phyloP scores from a whole-genome alignment of 352 stramenopile species.

The Aphanomyces euteiches region DNA sequence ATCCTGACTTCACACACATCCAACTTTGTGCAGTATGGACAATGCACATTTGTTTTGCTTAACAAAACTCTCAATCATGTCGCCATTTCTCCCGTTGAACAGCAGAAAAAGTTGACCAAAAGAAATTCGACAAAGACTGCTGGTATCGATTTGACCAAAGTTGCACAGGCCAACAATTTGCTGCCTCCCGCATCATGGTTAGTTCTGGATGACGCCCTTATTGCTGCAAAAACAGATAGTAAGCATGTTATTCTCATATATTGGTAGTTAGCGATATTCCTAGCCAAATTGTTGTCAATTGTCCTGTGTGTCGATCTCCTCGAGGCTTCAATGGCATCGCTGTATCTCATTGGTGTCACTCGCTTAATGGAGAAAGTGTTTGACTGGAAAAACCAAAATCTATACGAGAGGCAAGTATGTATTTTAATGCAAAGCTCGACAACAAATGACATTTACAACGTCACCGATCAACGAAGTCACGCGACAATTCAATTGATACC shows the following conservation, averaged over 20 bases:
- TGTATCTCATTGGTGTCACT: conserved; percentile 34
- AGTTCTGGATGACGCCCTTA: conserved; percentile 18
- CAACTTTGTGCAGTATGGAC: conserved; percentile 18
- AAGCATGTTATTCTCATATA: background rate
- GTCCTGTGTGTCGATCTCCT: conserved; percentile 9
- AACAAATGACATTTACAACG: conserved; percentile 35
- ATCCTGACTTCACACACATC: conserved; percentile 10
- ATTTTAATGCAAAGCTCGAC: conserved; percentile 53
- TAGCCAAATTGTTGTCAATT: conserved; percentile 8
- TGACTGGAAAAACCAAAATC: conserved; percentile 52
- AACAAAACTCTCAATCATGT: conserved; percentile 13
- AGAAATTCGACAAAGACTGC: conserved; percentile 16
- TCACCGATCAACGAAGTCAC: conserved; percentile 62
- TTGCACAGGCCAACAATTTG: conserved; percentile 30
- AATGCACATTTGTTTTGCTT: conserved; percentile 13
- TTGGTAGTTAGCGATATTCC: background rate
- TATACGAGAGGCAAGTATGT: conserved; percentile 37
- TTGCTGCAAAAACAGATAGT: conserved; percentile 15
- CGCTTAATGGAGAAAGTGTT: conserved; percentile 63
- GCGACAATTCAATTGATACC: conserved; percentile 47
- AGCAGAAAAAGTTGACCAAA: background rate
- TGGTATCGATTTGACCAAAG: conserved; percentile 27
- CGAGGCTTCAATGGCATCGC: conserved; percentile 7
- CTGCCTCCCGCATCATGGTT: conserved; percentile 21
- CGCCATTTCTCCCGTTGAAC: background rate